phyloP scores from a whole-genome alignment of 352 stramenopile species.

The Phytopythium boreale region DNA sequence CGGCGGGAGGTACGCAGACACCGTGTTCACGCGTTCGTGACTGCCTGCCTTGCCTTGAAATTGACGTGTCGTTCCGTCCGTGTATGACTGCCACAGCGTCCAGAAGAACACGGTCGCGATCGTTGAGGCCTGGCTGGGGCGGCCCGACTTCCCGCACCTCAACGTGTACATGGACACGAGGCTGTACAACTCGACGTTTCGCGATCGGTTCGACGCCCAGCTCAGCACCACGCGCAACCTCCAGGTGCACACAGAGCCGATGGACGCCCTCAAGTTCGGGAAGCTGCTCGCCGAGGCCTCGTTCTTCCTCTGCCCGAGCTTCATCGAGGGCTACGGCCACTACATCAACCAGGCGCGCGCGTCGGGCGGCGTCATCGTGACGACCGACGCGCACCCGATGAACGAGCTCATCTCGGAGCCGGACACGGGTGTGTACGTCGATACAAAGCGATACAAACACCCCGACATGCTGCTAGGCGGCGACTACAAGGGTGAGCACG shows the following conservation, averaged over 20 bases:
- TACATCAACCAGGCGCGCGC: conserved; percentile 62
- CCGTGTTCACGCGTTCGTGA: too few species aligned
- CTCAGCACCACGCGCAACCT: conserved; percentile 25
- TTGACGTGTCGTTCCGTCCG: not conserved
- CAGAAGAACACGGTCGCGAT: conserved; percentile 14
- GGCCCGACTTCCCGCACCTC: conserved; percentile 38
- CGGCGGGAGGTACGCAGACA: too few species aligned
- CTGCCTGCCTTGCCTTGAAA: too few species aligned
- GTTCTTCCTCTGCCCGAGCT: conserved; percentile 54
- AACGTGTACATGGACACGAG: conserved; percentile 30
- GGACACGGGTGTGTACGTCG: conserved; percentile 15
- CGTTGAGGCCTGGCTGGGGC: conserved; percentile 49
- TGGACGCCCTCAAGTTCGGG: conserved; percentile 30
- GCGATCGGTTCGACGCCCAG: conserved; percentile 13
- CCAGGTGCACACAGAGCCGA: conserved; percentile 16
- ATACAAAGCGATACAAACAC: conserved; percentile 10
- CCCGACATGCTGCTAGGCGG: conserved; percentile 17
- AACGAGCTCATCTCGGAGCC: conserved; percentile 42
- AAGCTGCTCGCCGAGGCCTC: conserved; percentile 34
- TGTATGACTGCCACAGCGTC: not conserved
- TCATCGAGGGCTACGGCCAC: conserved; percentile 59
- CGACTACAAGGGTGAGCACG: conserved; percentile 17
- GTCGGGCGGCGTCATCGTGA: conserved; percentile 41
- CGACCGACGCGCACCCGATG: conserved; percentile 55
- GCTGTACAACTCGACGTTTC: conserved; percentile 15